phyloP scores from a whole-genome alignment of 2,329 filamentous ascomycete species.

The Coniochaeta sp. region DNA sequence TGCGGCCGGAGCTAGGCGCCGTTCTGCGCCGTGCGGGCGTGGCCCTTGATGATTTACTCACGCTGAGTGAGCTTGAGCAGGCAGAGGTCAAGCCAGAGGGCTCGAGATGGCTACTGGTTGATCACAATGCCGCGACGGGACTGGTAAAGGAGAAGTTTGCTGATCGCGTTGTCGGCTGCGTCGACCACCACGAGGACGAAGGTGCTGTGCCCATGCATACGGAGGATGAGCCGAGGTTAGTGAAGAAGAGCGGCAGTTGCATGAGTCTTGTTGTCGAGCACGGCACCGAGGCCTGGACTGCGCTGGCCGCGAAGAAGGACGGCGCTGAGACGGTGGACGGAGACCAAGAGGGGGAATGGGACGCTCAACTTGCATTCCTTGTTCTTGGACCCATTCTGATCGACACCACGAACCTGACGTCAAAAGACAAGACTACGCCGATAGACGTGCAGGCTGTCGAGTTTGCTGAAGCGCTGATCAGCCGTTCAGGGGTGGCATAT shows the following conservation, averaged over 20 bases:
- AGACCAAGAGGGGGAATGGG: slow-evolving; percentile 23
- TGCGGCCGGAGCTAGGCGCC: slow-evolving; percentile 66
- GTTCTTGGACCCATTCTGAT: slow-evolving; percentile 65
- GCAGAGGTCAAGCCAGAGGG: slow-evolving; percentile 38
- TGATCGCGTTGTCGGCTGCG: slow-evolving; percentile 50
- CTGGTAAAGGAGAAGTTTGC: slow-evolving; percentile 45
- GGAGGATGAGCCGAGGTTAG: slow-evolving; percentile 46
- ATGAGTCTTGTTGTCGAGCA: slow-evolving; percentile 60
- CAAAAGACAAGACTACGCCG: slow-evolving; percentile 56
- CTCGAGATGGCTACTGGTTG: slow-evolving; percentile 66
- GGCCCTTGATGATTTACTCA: slow-evolving; percentile 55
- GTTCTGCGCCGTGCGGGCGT: slow-evolving; percentile 56
- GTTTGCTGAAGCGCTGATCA: slow-evolving; percentile 42
- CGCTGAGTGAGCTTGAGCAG: slow-evolving; percentile 39
- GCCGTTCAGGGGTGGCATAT: slow-evolving; percentile 30
- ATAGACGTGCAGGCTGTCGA: slow-evolving; percentile 50
- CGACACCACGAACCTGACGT: slow-evolving; percentile 60
- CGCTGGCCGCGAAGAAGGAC: slow-evolving; percentile 18
- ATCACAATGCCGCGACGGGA: slow-evolving; percentile 70
- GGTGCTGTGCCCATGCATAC: slow-evolving; percentile 36
- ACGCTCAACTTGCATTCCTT: slow-evolving; percentile 57
- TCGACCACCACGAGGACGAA: slow-evolving; percentile 79
- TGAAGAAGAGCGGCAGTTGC: slow-evolving; percentile 66
- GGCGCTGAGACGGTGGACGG: slow-evolving; percentile 24
- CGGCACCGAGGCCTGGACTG: slow-evolving; percentile 50